phyloP scores from a whole-genome alignment of 163 green algal genomes.

The Trebouxiophyceae sp. region DNA sequence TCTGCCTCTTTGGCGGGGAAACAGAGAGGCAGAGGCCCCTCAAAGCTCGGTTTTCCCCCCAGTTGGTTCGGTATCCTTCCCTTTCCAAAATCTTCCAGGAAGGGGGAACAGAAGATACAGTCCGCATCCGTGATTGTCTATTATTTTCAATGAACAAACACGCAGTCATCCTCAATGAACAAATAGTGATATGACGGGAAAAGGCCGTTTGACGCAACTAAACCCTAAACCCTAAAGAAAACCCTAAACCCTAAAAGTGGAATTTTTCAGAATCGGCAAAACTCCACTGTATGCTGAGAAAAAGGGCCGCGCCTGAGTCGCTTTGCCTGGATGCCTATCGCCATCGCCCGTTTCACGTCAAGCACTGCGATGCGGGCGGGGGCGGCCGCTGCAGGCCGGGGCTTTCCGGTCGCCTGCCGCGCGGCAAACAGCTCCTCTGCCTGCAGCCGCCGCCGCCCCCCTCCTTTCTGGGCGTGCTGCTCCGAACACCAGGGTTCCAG shows the following conservation, averaged over 20 bases:
- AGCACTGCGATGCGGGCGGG: constrained; percentile 28
- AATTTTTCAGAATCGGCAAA: not conserved
- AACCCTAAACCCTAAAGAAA: not conserved
- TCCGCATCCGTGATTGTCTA: too few relatives aligned
- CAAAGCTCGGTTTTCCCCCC: too few relatives aligned
- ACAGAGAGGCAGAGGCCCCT: too few relatives aligned
- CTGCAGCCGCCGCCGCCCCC: not conserved
- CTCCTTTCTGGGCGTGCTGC: too few relatives aligned
- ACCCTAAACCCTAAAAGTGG: not conserved
- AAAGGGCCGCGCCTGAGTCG: constrained; percentile 17
- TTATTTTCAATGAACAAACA: too few relatives aligned
- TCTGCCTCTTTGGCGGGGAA: too few relatives aligned
- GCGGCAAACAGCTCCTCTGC: constrained; percentile 29
- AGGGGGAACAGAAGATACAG: too few relatives aligned
- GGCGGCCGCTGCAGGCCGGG: too few relatives aligned
- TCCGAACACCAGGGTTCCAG: too few relatives aligned
- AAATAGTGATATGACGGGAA: not conserved
- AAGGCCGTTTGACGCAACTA: not conserved
- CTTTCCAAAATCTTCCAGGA: too few relatives aligned
- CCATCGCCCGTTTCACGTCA: constrained; percentile 28
- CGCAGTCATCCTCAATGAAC: not conserved
- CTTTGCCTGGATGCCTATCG: constrained; percentile 32
- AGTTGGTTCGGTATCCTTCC: too few relatives aligned
- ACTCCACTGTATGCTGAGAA: not conserved
- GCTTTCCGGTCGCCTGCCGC: constrained; percentile 10